phyloP scores from a whole-genome alignment of 2,329 filamentous ascomycete genomes.

The Ambrosiella beaveri region DNA sequence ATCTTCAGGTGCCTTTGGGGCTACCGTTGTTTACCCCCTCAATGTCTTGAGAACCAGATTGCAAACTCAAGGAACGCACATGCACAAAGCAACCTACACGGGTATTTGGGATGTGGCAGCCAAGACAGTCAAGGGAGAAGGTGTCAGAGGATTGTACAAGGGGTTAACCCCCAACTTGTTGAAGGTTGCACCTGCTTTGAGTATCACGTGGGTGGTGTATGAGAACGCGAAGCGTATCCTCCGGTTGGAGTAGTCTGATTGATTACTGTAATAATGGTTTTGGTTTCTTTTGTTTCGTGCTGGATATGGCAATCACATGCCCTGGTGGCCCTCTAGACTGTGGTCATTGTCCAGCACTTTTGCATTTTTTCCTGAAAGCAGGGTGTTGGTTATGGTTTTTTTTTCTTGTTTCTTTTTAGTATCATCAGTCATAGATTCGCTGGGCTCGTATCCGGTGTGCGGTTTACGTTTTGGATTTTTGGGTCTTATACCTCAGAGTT shows the following conservation, averaged over 20 bases:
- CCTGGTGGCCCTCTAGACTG: too few species aligned
- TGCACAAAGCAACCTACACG: constrained; percentile 78
- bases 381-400: too few species aligned
- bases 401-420: too few species aligned
- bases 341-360: too few species aligned
- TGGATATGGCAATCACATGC: too few species aligned
- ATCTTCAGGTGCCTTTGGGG: constrained; percentile 78
- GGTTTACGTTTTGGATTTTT: too few species aligned
- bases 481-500: too few species aligned
- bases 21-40: constrained; percentile 84
- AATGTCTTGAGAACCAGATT: constrained; percentile 83
- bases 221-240: constrained; percentile 72
- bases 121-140: constrained; percentile 70
- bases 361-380: too few species aligned
- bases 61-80: constrained; percentile 85
- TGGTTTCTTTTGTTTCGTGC: not conserved
- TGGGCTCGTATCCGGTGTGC: too few species aligned
- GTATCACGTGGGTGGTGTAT: constrained; percentile 87
- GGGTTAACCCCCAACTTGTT: constrained; percentile 87
- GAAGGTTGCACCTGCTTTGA: constrained; percentile 90
- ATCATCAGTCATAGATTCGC: too few species aligned
- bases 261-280: not conserved
- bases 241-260: constrained; percentile 26
- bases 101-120: constrained; percentile 78
- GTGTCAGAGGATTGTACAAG: constrained; percentile 75